Conservation (phyloP, 805 yeast species). For the Wickerhamomyces bovis region DNA sequence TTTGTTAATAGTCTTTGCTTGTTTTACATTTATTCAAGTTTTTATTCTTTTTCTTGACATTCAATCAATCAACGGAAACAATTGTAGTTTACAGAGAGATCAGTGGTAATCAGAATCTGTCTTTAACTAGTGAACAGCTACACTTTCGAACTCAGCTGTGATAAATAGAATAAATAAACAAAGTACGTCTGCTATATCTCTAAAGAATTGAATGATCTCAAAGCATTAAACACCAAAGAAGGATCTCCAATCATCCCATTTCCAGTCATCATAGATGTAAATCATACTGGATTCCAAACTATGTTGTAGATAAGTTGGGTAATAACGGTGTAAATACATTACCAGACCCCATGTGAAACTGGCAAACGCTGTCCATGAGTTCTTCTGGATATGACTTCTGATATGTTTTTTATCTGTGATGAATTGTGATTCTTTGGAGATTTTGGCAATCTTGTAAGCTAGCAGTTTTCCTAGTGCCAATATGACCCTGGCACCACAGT, state of each 20-base stretch:
- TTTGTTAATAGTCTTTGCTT: background rate
- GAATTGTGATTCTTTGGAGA: constrained; percentile 3
- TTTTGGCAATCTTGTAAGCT: constrained; percentile 16
- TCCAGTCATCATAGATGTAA: constrained; percentile 59
- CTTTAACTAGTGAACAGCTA: too few relatives aligned
- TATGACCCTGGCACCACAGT: constrained; percentile 63
- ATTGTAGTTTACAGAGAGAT: too few relatives aligned
- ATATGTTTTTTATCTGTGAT: constrained; percentile 8
- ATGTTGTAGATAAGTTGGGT: constrained; percentile 56
- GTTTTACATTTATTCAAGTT: background rate
- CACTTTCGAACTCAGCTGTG: background rate
- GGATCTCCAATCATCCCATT: constrained; percentile 43
- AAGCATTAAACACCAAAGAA: constrained; percentile 29
- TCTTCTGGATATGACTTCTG: constrained; percentile 23
- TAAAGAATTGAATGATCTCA: background rate
- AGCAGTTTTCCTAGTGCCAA: constrained; percentile 45
- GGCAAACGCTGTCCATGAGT: constrained; percentile 55
- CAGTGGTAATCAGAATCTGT: too few relatives aligned
- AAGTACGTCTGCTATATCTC: constrained; percentile 6
- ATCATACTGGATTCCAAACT: constrained; percentile 65
- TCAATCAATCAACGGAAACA: too few relatives aligned
- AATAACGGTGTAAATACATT: constrained; percentile 61
- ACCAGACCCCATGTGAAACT: constrained; percentile 67
- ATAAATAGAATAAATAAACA: constrained; percentile 25
- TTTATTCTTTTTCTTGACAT: background rate